Base-by-base conservation (phyloP, 2,329 filamentous ascomycete genomes). In the Curvularia sp. region DNA sequence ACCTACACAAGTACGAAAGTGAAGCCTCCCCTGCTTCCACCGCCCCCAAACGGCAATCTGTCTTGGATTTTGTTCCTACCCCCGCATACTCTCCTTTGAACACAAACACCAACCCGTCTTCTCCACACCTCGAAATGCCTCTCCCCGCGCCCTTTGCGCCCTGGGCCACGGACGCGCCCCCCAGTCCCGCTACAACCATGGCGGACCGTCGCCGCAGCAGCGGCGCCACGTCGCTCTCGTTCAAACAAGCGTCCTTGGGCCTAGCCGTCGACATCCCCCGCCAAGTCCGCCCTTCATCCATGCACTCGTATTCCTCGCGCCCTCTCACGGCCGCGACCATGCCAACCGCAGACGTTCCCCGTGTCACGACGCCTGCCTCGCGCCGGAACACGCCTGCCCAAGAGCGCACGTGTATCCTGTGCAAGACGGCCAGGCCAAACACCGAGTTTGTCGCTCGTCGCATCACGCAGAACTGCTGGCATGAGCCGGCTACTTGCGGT, bases 401-500 rank as follows among this genome's bases (percentile, higher is more conserved):
- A 2, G 61, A 67, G 28, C 65, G 61, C 21, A 70, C 67, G 1
- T 75, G 73, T 52, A 63, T 66, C 25, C 57, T 74, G 2, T 75
- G 73, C 59, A 70, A 70, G 41, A 65, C 65, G 7, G 52, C 59
- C 0, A 67, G 66, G 41, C 63, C 64, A 4, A 55, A 62, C 1
- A 57, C 59, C 1, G 60, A 67, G 5, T 75, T 74, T 30, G 65
- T 65, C 3, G 57, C 49, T 13, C 64, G 68, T 27, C 60, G 63
- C 3, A 68, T 71, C 1, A 70, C 70, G 9, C 52, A 47, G 1
- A 66, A 64, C 18, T 76, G 73, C 42, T 61, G 62, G 63, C 73
- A 76, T 46, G 63, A 69, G n/a, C 62, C 69, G 25, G 63, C 70
- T 5, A 70, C 69, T 23, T 76, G 73, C 42, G 55, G 60, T 18